Conservation (phyloP, 2,329 filamentous ascomycete species). For the Nigrograna mackinnonii region DNA sequence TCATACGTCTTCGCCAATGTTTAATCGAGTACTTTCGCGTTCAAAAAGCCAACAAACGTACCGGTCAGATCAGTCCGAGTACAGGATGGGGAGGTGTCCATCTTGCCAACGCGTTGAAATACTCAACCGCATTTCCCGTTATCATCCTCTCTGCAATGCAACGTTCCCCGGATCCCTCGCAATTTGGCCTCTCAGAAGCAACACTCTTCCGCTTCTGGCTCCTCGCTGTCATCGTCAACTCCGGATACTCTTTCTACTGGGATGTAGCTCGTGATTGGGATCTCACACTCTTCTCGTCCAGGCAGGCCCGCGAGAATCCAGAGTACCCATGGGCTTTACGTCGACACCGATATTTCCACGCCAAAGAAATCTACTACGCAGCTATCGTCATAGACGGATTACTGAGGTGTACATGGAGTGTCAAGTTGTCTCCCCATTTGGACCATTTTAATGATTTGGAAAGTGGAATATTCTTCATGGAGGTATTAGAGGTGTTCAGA, state of each 20-base stretch:
- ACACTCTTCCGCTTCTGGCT: slow-evolving; percentile 63
- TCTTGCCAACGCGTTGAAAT: slow-evolving; percentile 92
- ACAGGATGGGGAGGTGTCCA: slow-evolving; percentile 82
- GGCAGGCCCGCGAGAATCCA: slow-evolving; percentile 60
- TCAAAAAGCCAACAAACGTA: slow-evolving; percentile 53
- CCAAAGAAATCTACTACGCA: slow-evolving; percentile 76
- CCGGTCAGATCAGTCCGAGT: slow-evolving; percentile 42
- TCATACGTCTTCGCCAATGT: slow-evolving; percentile 90
- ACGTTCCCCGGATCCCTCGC: slow-evolving; percentile 60
- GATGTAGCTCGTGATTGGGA: slow-evolving; percentile 98
- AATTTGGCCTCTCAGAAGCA: slow-evolving; percentile 58
- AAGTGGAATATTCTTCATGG: slow-evolving; percentile 83
- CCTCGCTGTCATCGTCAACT: slow-evolving; percentile 76
- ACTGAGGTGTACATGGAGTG: slow-evolving; percentile 86
- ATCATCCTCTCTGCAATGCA: slow-evolving; percentile 79
- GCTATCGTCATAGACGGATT: slow-evolving; percentile 79
- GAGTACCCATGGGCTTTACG: slow-evolving; percentile 80
- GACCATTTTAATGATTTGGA: slow-evolving; percentile 87
- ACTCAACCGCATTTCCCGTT: slow-evolving; percentile 91
- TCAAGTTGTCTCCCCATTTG: slow-evolving; percentile 82
- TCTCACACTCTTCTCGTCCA: slow-evolving; percentile 73
- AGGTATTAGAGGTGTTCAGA: slow-evolving; percentile 82
- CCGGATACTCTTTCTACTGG: slow-evolving; percentile 97
- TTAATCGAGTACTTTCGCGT: slow-evolving; percentile 84
- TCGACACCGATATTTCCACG: slow-evolving; percentile 71